These are phyloP conservation scores for Crotalaria pallida DNA, from an alignment of 306 rosid species.

Conservation along the genomic window DNA sequence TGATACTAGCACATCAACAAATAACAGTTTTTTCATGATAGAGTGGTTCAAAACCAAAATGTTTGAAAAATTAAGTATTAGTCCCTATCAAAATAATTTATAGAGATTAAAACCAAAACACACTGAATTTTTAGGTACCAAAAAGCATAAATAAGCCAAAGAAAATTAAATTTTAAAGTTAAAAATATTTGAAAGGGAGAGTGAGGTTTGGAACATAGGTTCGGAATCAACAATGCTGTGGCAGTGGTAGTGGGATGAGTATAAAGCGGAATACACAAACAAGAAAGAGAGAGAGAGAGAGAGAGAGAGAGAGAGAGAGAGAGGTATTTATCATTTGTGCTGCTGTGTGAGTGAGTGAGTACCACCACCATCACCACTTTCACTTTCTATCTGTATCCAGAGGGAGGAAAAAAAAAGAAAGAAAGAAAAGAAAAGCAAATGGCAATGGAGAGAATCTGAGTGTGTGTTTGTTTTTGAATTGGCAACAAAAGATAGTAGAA, in stretches of 20 bases:
- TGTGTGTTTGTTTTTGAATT: slow-evolving; percentile 25
- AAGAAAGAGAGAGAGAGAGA: background rate
- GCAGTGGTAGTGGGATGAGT: background rate
- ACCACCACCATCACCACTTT: no score
- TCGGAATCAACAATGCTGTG: slow-evolving; percentile 14
- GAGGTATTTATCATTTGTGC: background rate
- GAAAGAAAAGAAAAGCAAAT: slow-evolving; percentile 20
- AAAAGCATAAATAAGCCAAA: no score
- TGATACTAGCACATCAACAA: no score
- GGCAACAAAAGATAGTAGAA: slow-evolving; percentile 57
- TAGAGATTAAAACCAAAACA: no score
- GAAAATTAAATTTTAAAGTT: background rate
- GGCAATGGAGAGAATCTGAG: slow-evolving; percentile 29
- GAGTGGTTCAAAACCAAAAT: no score
- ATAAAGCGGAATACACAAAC: slow-evolving; percentile 31
- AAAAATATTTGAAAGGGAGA: slow-evolving; percentile 13
- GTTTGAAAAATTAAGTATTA: no score
- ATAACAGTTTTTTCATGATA: no score
- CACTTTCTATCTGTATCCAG: background rate
- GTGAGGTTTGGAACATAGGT: slow-evolving; percentile 17
- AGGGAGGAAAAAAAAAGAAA: background rate
- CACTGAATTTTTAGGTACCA: no score
- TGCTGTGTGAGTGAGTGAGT: slow-evolving; percentile 6
- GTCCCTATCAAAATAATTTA: no score
- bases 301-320: background rate